These are phyloP conservation scores for Trypanosoma vivax DNA, from an alignment of 208 protist genomes.

Conservation along the genomic window DNA sequence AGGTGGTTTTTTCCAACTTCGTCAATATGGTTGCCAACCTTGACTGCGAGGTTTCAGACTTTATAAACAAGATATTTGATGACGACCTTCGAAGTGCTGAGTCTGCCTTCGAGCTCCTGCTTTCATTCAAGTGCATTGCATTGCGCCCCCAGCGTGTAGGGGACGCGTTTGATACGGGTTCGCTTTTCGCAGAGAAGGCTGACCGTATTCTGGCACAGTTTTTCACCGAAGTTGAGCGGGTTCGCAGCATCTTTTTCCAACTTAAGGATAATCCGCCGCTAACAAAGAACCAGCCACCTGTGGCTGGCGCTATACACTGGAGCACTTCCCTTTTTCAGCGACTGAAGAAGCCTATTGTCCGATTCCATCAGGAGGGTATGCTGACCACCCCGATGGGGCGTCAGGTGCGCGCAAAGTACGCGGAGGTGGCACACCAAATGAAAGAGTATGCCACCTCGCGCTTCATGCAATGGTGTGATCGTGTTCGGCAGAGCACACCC, in stretches of 20 bases:
- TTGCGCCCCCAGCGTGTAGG: slow-evolving; percentile 66
- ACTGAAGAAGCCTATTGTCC: slow-evolving; percentile 95
- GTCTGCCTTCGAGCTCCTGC: slow-evolving; percentile 95
- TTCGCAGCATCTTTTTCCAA: slow-evolving; percentile 89
- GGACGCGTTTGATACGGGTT: slow-evolving; percentile 84
- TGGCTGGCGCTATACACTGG: slow-evolving; percentile 97
- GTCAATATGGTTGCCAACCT: slow-evolving; percentile 88
- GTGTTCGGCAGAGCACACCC: slow-evolving; percentile 78
- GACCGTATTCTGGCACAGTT: slow-evolving; percentile 95
- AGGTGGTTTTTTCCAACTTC: slow-evolving; percentile 91
- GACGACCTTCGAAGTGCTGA: slow-evolving; percentile 96
- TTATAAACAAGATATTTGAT: slow-evolving; percentile 98
- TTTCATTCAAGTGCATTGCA: slow-evolving; percentile 94
- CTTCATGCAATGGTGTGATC: slow-evolving; percentile 90
- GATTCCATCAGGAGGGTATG: slow-evolving; percentile 93
- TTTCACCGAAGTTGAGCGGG: slow-evolving; percentile 87
- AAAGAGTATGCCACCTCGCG: slow-evolving; percentile 90
- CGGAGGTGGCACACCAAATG: slow-evolving; percentile 90
- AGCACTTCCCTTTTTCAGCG: slow-evolving; percentile 94
- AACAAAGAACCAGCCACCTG: slow-evolving; percentile 95
- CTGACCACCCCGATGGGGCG: slow-evolving; percentile 85
- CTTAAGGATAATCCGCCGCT: slow-evolving; percentile 89
- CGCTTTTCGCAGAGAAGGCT: slow-evolving; percentile 93
- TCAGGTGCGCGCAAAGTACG: slow-evolving; percentile 89
- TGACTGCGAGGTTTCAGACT: slow-evolving; percentile 90